Evolutionary conservation across 2,329 filamentous ascomycete genomes (phyloP).

Genomic region (Fusarium tuaranense): DNA sequence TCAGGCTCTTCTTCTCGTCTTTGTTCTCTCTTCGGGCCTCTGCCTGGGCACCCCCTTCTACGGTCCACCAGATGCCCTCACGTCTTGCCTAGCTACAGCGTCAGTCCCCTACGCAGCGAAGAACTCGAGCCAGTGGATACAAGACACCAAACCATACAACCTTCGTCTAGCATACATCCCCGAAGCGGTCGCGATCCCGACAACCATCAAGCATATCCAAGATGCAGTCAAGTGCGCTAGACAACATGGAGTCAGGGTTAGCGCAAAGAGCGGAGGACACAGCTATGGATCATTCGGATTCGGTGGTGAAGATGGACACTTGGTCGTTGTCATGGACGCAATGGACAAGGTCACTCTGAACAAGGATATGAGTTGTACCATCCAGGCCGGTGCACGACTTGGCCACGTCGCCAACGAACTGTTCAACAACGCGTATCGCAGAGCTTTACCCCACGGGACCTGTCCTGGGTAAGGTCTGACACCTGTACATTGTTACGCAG

Average conservation of each 20-base stretch:
- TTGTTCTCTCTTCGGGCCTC: background rate
- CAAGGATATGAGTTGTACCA: conserved; percentile 29
- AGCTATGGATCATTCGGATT: conserved; percentile 64
- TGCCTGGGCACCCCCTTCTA: background rate
- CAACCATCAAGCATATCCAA: conserved; percentile 54
- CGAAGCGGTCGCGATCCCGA: conserved; percentile 47
- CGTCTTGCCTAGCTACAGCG: conserved; percentile 42
- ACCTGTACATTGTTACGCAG: fast-evolving
- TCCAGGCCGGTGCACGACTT: conserved; percentile 61
- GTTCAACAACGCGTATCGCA: conserved; percentile 51
- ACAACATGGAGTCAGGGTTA: conserved; percentile 57
- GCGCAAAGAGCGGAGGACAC: conserved; percentile 64
- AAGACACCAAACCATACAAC: conserved; percentile 50
- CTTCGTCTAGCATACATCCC: conserved; percentile 48
- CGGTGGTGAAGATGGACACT: conserved; percentile 54
- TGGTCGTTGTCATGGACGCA: conserved; percentile 55
- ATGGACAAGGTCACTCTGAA: conserved; percentile 50
- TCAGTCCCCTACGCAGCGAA: conserved; percentile 34
- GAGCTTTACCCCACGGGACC: conserved; percentile 62
- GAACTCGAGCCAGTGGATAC: conserved; percentile 46
- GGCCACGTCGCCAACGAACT: conserved; percentile 59
- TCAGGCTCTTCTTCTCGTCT: background rate
- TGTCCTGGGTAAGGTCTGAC: conserved; percentile 58
- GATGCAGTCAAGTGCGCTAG: conserved; percentile 60
- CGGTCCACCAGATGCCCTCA: conserved; percentile 22